These are phyloP conservation scores for Malus fusca DNA, from an alignment of 306 rosid genomes.

Conservation along the genomic window DNA sequence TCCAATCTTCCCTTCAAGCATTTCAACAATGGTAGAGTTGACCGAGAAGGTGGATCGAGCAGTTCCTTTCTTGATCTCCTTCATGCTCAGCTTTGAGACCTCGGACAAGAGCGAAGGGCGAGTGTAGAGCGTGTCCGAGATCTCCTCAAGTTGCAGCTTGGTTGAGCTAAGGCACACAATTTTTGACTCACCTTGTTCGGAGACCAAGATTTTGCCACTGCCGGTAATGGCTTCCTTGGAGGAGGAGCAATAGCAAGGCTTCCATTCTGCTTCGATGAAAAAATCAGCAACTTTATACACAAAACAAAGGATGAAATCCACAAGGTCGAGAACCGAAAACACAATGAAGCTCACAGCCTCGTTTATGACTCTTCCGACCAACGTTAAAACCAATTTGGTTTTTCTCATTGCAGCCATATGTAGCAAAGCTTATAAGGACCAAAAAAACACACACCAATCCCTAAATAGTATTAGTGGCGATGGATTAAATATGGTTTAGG, in stretches of 20 bases:
- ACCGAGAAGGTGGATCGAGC: conserved; percentile 34
- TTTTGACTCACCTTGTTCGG: conserved; percentile 70
- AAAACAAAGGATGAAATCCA: conserved; percentile 61
- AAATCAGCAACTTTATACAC: conserved; percentile 61
- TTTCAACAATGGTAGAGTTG: conserved; percentile 62
- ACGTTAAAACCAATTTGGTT: conserved; percentile 22
- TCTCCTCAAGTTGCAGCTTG: conserved; percentile 65
- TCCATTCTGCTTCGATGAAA: conserved; percentile 64
- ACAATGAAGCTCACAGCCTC: conserved; percentile 60
- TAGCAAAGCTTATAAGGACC: background rate
- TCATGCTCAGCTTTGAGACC: conserved; percentile 46
- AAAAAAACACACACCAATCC: background rate
- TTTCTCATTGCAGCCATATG: conserved; percentile 27
- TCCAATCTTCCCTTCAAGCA: conserved; percentile 64
- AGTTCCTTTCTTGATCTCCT: conserved; percentile 14
- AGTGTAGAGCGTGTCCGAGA: conserved; percentile 76
- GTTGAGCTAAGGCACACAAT: conserved; percentile 52
- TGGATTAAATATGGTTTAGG: background rate
- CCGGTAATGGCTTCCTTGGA: conserved; percentile 54
- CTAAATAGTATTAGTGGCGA: background rate
- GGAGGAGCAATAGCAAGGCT: conserved; percentile 77
- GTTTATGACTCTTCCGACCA: conserved; percentile 43
- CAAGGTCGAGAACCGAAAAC: conserved; percentile 52
- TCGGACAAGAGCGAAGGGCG: conserved; percentile 66
- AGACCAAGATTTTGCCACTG: conserved; percentile 78